phyloP scores from a whole-genome alignment of 768 basidiomycete species.

The Panus rudis region DNA sequence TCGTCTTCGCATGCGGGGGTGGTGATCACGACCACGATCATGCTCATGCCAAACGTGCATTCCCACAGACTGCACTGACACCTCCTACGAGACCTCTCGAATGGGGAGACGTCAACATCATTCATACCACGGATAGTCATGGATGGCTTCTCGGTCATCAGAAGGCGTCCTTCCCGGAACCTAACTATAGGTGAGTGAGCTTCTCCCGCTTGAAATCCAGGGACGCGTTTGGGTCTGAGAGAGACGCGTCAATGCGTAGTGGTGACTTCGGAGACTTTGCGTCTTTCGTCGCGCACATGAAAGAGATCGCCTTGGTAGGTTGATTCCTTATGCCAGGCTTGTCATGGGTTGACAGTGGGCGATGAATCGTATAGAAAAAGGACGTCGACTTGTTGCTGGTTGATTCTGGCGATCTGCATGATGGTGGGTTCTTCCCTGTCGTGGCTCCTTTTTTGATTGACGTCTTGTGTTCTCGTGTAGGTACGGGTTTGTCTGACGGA shows the following conservation, averaged over 20 bases:
- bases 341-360: not conserved
- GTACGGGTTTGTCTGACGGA: slow-evolving; percentile 74
- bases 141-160: slow-evolving; percentile 84
- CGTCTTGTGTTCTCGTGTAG: slow-evolving; percentile 23
- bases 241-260: slow-evolving; percentile 19
- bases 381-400: slow-evolving; percentile 81
- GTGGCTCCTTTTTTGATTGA: slow-evolving; percentile 5
- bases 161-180: slow-evolving; percentile 63
- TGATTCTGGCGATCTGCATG: slow-evolving; percentile 75
- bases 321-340: no score
- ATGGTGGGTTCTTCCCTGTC: slow-evolving; percentile 33
- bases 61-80: slow-evolving; percentile 36
- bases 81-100: slow-evolving; percentile 61
- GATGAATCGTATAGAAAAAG: slow-evolving; percentile 37
- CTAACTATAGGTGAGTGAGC: slow-evolving; percentile 52
- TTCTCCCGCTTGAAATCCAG: no score
- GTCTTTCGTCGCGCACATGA: slow-evolving; percentile 83
- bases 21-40: slow-evolving; percentile 27
- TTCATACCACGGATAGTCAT: slow-evolving; percentile 82
- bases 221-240: not conserved
- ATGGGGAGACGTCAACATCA: slow-evolving; percentile 88
- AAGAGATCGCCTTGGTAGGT: slow-evolving; percentile 55
- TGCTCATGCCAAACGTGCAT: slow-evolving; percentile 27
- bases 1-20: no score
- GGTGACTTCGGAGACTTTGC: slow-evolving; percentile 77